phyloP scores from a whole-genome alignment of 164 flowering plant species.

The Sedum album region DNA sequence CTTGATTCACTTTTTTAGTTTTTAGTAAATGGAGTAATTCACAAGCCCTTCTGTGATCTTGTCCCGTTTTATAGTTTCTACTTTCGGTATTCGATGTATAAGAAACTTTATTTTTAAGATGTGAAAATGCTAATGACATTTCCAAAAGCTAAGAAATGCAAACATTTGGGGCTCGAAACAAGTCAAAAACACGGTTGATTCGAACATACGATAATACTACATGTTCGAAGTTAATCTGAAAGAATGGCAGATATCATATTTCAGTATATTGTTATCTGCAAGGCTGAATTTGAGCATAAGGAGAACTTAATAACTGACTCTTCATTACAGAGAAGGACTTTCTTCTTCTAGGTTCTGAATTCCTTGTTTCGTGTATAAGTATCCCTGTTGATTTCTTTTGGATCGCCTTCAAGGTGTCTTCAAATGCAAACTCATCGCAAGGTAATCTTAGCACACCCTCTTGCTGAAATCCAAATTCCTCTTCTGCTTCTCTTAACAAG shows the following conservation, averaged over 20 bases:
- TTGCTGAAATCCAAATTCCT: conserved; percentile 6
- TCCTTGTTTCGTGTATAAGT: neutral
- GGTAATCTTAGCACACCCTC: conserved; percentile 6
- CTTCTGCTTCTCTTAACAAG: conserved; percentile 1
- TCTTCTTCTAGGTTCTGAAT: neutral
- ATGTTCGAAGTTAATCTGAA: neutral
- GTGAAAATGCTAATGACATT: too few species aligned
- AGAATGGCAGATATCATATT: neutral
- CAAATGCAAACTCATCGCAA: neutral
- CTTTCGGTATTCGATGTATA: too few species aligned
- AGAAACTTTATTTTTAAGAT: too few species aligned
- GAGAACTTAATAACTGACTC: neutral
- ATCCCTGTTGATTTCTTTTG: neutral
- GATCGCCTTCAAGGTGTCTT: neutral
- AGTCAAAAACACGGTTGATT: too few species aligned
- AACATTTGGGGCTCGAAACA: too few species aligned
- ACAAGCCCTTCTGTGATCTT: too few species aligned
- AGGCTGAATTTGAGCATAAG: neutral
- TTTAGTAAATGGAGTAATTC: too few species aligned
- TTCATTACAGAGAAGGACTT: neutral
- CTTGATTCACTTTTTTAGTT: too few species aligned
- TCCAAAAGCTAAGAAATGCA: too few species aligned
- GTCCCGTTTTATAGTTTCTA: too few species aligned
- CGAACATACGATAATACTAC: neutral
- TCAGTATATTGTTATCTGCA: conserved; percentile 3